Evolutionary conservation across 768 basidiomycete genomes (phyloP).

Genomic region (Steccherinum ochraceum): DNA sequence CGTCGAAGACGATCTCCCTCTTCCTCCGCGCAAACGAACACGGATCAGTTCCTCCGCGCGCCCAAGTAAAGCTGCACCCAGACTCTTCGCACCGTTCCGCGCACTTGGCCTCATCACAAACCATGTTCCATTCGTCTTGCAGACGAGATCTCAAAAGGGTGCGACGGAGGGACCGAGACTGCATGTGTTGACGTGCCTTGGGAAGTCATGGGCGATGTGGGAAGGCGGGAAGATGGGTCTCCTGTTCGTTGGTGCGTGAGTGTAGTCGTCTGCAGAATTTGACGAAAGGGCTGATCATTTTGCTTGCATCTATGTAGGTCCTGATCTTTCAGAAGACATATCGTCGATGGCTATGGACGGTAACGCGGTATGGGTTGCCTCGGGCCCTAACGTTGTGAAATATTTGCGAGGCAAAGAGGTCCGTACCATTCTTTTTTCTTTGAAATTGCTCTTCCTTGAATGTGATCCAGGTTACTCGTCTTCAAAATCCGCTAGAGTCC

Average conservation of each 20-base stretch:
- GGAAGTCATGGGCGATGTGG: slow-evolving; percentile 92
- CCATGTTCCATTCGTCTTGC: slow-evolving; percentile 81
- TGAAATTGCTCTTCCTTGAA: background rate
- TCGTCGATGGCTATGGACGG: slow-evolving; percentile 75
- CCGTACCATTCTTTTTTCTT: slow-evolving; percentile 7
- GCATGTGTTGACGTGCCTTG: slow-evolving; percentile 82
- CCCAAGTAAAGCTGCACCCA: slow-evolving; percentile 17
- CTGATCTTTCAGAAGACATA: slow-evolving; percentile 72
- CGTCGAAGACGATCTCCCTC: slow-evolving; percentile 4
- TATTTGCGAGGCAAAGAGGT: slow-evolving; percentile 90
- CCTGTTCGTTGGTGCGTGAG: slow-evolving; percentile 82
- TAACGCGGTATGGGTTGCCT: slow-evolving; percentile 78
- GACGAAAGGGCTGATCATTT: slow-evolving; percentile 4
- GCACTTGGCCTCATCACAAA: slow-evolving; percentile 94
- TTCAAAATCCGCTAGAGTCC: slow-evolving; percentile 60
- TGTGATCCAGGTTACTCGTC: slow-evolving; percentile 54
- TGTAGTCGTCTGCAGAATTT: slow-evolving; percentile 1
- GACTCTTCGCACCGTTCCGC: slow-evolving; percentile 87
- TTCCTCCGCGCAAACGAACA: slow-evolving; percentile 11
- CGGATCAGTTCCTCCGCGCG: slow-evolving; percentile 1
- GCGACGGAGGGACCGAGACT: slow-evolving; percentile 78
- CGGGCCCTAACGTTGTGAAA: slow-evolving; percentile 63
- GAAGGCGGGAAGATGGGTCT: slow-evolving; percentile 90
- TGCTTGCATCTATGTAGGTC: slow-evolving; percentile 49
- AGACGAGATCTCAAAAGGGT: slow-evolving; percentile 80